Evolutionary conservation across 805 yeast species (phyloP).

Genomic region (Wickerhamomyces bisporus): DNA sequence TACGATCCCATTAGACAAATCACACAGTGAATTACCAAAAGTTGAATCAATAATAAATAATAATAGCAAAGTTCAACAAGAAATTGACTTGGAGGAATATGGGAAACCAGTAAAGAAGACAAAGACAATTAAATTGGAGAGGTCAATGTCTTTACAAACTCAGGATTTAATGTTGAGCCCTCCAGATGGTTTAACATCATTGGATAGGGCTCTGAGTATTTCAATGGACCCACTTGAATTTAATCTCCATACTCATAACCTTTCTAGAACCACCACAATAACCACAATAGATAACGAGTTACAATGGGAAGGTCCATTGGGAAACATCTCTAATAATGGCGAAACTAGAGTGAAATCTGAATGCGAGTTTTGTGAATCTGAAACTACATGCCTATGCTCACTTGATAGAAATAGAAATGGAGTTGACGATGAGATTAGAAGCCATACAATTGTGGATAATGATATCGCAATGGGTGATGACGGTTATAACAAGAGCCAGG

Average conservation of each 20-base stretch:
- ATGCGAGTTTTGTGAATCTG: too few relatives aligned
- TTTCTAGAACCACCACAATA: conserved; percentile 17
- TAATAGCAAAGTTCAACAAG: neutral
- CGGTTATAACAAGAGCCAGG: neutral
- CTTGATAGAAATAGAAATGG: too few relatives aligned
- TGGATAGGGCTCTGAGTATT: conserved; percentile 1
- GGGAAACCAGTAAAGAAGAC: conserved; percentile 11
- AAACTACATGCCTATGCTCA: too few relatives aligned
- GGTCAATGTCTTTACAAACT: conserved; percentile 13
- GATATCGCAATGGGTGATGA: neutral
- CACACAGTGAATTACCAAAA: conserved; percentile 7
- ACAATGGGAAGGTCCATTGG: conserved; percentile 4
- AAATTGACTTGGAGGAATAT: neutral
- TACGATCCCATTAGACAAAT: neutral
- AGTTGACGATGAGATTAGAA: too few relatives aligned
- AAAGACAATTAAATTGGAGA: conserved; percentile 11
- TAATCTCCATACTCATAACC: conserved; percentile 1
- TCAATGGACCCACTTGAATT: conserved; percentile 1
- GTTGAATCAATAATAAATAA: conserved; percentile 1
- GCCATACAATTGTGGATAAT: neutral
- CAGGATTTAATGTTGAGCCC: conserved; percentile 8
- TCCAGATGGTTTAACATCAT: conserved; percentile 5
- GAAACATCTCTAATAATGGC: neutral
- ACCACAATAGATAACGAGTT: conserved; percentile 14
- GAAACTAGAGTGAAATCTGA: neutral